Evolutionary conservation across 257 asterid genomes (phyloP).

Genomic region (Euphrasia confusa): DNA sequence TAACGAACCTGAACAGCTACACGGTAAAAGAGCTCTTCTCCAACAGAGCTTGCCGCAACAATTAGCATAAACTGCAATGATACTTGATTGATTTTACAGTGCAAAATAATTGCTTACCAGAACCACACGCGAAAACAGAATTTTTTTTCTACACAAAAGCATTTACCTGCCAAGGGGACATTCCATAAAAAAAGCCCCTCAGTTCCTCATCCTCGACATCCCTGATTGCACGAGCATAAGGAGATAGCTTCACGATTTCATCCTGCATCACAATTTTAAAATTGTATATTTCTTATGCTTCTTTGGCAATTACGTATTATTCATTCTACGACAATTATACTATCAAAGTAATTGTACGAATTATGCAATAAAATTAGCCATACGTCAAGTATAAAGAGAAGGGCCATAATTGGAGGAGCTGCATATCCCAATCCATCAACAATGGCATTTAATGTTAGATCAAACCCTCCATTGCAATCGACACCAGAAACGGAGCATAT

Average conservation of each 20-base stretch:
- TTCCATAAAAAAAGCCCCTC: constrained; percentile 79
- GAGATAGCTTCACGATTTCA: constrained; percentile 93
- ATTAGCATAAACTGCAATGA: constrained; percentile 72
- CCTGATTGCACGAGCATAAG: constrained; percentile 96
- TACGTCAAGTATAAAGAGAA: constrained; percentile 88
- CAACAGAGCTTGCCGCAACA: constrained; percentile 95
- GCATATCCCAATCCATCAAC: constrained; percentile 94
- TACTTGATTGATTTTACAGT: not conserved
- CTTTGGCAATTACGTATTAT: too few species aligned
- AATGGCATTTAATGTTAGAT: constrained; percentile 66
- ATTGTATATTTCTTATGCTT: not conserved
- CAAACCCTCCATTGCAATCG: constrained; percentile 82
- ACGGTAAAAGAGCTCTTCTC: constrained; percentile 94
- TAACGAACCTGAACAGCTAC: constrained; percentile 88
- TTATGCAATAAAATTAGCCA: constrained; percentile 20
- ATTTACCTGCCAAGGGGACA: constrained; percentile 96
- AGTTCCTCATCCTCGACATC: constrained; percentile 93
- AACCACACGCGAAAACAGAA: not conserved
- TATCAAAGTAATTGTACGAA: too few species aligned
- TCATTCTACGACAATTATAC: too few species aligned
- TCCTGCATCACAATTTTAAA: constrained; percentile 42
- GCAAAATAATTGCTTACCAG: not conserved
- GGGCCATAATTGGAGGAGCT: constrained; percentile 95
- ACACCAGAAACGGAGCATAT: constrained; percentile 86
- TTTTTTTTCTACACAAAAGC: not conserved